phyloP scores from a whole-genome alignment of 1,284 basidiomycete genomes.

The Cutaneotrichosporon mucoides region DNA sequence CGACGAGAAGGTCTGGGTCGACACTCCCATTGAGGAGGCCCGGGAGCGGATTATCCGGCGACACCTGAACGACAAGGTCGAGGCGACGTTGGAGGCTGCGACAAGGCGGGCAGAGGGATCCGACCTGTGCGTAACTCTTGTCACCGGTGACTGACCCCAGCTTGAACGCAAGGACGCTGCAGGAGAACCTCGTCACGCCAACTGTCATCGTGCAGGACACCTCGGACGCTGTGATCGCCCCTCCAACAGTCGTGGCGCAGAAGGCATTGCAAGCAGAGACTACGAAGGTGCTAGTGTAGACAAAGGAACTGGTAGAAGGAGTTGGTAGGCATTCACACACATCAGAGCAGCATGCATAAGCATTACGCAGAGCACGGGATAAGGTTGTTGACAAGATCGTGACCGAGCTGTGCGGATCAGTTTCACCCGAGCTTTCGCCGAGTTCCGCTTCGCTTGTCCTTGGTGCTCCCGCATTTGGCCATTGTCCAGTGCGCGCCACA shows the following conservation, averaged over 20 bases:
- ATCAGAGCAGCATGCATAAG: too few species aligned
- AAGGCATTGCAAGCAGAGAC: neutral
- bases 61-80: slow-evolving; percentile 11
- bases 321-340: too few species aligned
- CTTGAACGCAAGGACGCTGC: slow-evolving; percentile 9
- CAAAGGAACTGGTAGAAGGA: too few species aligned
- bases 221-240: neutral
- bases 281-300: too few species aligned
- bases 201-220: slow-evolving; percentile 1
- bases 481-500: too few species aligned
- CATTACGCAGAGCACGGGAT: too few species aligned
- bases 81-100: slow-evolving; percentile 6
- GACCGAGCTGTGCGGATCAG: too few species aligned
- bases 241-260: neutral
- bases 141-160: neutral
- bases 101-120: slow-evolving; percentile 6
- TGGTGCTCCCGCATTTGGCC: too few species aligned
- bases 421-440: too few species aligned
- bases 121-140: slow-evolving; percentile 3
- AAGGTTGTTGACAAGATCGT: too few species aligned
- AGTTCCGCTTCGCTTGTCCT: too few species aligned
- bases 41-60: slow-evolving; percentile 8
- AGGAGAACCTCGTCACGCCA: slow-evolving; percentile 1
- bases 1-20: slow-evolving; percentile 12
- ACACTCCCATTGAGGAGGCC: slow-evolving; percentile 1